A percentile compares a stretch with the other conserved stretches of the same genome.
Evolutionary conservation across 1,284 basidiomycete species (phyloP).

Genomic region (Cryptococcus sp.): DNA sequence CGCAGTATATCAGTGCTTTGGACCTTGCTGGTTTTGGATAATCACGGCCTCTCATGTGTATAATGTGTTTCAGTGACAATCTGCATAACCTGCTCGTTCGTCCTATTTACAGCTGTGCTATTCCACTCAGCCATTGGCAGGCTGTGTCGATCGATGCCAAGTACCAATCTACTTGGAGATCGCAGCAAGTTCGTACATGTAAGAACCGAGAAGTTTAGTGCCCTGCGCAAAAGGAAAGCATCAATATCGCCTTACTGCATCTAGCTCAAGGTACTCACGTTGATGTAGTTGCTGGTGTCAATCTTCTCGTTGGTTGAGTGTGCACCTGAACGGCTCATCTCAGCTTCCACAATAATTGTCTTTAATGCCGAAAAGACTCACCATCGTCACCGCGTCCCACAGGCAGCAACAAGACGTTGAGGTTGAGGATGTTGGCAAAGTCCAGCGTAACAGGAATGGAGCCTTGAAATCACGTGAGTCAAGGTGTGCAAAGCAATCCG

Average conservation of each 20-base stretch:
- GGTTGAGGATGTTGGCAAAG: constrained; percentile 81
- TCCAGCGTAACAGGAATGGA: constrained; percentile 96
- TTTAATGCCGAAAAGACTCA: constrained; percentile 75
- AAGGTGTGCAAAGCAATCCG: background rate
- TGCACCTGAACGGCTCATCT: constrained; percentile 55
- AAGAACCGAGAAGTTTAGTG: constrained; percentile 76
- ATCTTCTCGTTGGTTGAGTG: constrained; percentile 90
- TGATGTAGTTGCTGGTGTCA: constrained; percentile 88
- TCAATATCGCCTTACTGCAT: background rate
- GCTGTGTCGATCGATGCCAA: no score
- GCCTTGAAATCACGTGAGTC: constrained; percentile 54
- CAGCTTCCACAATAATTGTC: background rate
- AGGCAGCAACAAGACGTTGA: constrained; percentile 76
- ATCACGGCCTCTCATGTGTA: background rate
- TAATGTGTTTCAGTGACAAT: background rate
- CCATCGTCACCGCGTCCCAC: constrained; percentile 95
- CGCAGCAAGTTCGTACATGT: constrained; percentile 75
- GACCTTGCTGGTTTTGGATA: constrained; percentile 42
- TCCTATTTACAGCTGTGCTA: background rate
- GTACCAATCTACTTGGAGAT: constrained; percentile 6
- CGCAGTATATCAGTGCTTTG: constrained; percentile 48
- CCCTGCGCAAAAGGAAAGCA: constrained; percentile 26
- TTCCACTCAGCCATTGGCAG: constrained; percentile 1
- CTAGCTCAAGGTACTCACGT: constrained; percentile 55
- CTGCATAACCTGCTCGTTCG: background rate